Base-by-base conservation (phyloP, 2,329 filamentous ascomycete species). In the Emmonsia crescens region DNA sequence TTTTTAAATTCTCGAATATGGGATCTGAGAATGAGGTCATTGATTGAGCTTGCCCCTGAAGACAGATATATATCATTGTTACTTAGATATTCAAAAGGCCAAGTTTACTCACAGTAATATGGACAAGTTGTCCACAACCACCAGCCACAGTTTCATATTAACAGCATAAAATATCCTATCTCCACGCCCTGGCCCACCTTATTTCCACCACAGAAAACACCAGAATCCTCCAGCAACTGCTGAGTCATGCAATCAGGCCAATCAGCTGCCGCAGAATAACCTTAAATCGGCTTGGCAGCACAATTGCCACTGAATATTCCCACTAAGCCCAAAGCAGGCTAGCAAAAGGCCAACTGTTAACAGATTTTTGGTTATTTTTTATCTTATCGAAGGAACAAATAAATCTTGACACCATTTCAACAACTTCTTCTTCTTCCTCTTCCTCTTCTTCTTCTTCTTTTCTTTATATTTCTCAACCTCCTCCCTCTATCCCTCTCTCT, bases 301-400 rank as follows among this genome's bases (percentile, higher is more conserved):
- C 51, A n/a, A 46, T 36, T 48, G 27, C 36, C 42, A 54, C 42
- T 52, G 57, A n/a, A n/a, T n/a, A n/a, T n/a, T n/a, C n/a, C n/a
- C 54, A 24, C 64, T 66, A 61, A 27, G 8, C 61, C 60, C 1
- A n/a, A 62, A 27, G n/a, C 2, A 52, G 62, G 12, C 44, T 65
- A 65, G 65, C 54, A 77, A 77, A 76, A 77, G 75, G 75, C 74
- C 75, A 77, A 71, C 70, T 72, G 58, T 60, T 60, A 57, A 27
- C 12, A 46, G 40, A n/a, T n/a, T n/a, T n/a, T n/a, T n/a, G n/a
- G n/a, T n/a, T n/a, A n/a, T n/a, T n/a, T n/a, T n/a, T n/a, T n/a
- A n/a, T n/a, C n/a, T n/a, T n/a, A n/a, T n/a, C n/a, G 40, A 42
- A 42, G 16, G 14, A n/a, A 19, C 40, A 6, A 14, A 16, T 46